Percentiles rank a stretch among this genome's conserved stretches.
phyloP scores from a whole-genome alignment of 495 filamentous ascomycete genomes.

The Penicillium ochrochloron region DNA sequence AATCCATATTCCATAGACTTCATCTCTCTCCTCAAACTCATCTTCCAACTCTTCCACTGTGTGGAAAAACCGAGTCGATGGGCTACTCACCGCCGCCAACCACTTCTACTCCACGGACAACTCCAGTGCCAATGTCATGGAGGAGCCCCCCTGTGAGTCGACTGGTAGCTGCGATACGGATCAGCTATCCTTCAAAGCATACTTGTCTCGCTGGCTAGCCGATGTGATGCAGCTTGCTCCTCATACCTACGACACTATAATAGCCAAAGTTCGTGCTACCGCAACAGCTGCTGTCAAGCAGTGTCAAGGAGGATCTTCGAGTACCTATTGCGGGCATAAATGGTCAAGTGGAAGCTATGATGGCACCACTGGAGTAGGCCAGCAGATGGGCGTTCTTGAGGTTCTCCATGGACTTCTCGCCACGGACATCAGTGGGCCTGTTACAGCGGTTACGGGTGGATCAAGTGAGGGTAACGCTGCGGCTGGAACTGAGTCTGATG shows the following conservation, averaged over 20 bases:
- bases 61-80: constrained; percentile 64
- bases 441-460: constrained; percentile 70
- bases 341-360: constrained; percentile 63
- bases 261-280: constrained; percentile 65
- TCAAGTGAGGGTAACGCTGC: constrained; percentile 72
- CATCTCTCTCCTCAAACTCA: constrained; percentile 37
- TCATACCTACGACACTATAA: constrained; percentile 62
- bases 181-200: constrained; percentile 85
- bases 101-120: constrained; percentile 50
- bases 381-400: constrained; percentile 73
- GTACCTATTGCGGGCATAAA: constrained; percentile 63
- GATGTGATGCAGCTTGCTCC: constrained; percentile 71
- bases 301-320: constrained; percentile 64
- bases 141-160: constrained; percentile 65
- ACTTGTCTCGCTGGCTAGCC: constrained; percentile 80
- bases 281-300: constrained; percentile 69
- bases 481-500: constrained; percentile 53
- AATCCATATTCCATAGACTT: constrained; percentile 10
- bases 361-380: constrained; percentile 62
- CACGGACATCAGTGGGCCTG: constrained; percentile 49
- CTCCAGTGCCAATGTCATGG: constrained; percentile 57
- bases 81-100: constrained; percentile 60
- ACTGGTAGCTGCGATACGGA: constrained; percentile 68
- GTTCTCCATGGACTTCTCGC: constrained; percentile 68
- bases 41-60: constrained; percentile 36